These are phyloP conservation scores for Pisolithus albus DNA, from an alignment of 768 basidiomycete genomes.

Conservation along the genomic window DNA sequence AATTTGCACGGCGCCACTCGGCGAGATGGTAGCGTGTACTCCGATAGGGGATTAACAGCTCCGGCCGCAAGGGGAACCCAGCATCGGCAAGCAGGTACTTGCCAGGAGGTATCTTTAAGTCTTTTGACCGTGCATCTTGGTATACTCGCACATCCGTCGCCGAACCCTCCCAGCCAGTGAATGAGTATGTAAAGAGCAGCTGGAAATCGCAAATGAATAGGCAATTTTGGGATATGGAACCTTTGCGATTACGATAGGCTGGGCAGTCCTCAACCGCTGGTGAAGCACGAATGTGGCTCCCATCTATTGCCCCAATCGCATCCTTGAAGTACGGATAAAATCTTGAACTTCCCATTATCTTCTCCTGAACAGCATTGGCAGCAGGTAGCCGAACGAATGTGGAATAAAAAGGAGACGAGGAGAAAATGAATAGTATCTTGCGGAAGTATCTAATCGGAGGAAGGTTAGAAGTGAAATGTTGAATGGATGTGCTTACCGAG, in stretches of 20 bases:
- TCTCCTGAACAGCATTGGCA: too few species aligned
- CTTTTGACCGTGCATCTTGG: background rate
- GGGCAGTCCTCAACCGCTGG: background rate
- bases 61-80: too few species aligned
- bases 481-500: too few species aligned
- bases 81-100: too few species aligned
- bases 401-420: constrained; percentile 17
- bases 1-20: too few species aligned
- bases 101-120: too few species aligned
- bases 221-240: constrained; percentile 10
- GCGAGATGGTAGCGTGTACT: too few species aligned
- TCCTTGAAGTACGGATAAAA: constrained; percentile 28
- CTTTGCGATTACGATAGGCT: too few species aligned
- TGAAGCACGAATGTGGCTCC: constrained; percentile 7
- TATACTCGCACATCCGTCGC: constrained; percentile 7
- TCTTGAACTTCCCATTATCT: constrained; percentile 18
- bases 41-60: too few species aligned
- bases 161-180: background rate
- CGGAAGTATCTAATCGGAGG: too few species aligned
- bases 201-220: constrained; percentile 13
- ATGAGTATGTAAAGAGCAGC: constrained; percentile 7
- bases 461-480: too few species aligned
- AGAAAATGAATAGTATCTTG: constrained; percentile 3
- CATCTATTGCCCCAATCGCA: constrained; percentile 29
- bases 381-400: too few species aligned